Base-by-base conservation (phyloP, 2,329 filamentous ascomycete species). In the Beauveria pseudobassiana region DNA sequence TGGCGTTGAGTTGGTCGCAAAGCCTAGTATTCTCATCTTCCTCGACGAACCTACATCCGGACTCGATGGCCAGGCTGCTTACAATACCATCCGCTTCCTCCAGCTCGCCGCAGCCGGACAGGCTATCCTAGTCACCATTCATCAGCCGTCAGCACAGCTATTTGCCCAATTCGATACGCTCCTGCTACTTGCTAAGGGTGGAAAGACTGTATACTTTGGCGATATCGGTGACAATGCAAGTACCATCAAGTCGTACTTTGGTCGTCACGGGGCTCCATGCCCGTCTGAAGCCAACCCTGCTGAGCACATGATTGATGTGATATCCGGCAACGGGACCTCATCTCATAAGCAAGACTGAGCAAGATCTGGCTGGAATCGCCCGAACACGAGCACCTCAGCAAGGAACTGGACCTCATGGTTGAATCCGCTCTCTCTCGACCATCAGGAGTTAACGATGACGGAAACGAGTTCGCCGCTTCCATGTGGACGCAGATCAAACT, bases 111-210 rank as follows among this genome's bases (percentile, higher is more conserved):
- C 82, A n/a, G 88, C 89, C 3, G 92, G 91, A 1, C 92, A 96
- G 71, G 91, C 91, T 10, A 91, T 96, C 67, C 82, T 96, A 3
- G 96, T 91, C 76, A 96, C 92, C 0, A 96, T 96, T 65, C 92
- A 96, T 72, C 92, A 96, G 72, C 91, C 92, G 1, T 93, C 92
- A 66, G 89, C 90, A 18, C 87, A 90, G 0, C 80, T 96, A 0
- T 96, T 96, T 67, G 90, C 95, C 73, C 88, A 92, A 73, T 96
- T 96, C 66, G 91, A 96, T 71, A 84, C 91, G 14, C 81, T 96
- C 2, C 77, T 50, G 6, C 48, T 28, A 2, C 22, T 50, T 10
- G 26, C 48, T 7, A 18, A 18, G 2, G 48, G 24, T 3, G 48
- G 24, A 8, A 50, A 28, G 22, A 28, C 48, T 50, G 30, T 50